Conservation (phyloP, 2,329 filamentous ascomycete species). For the Paraconiothyrium brasiliense region DNA sequence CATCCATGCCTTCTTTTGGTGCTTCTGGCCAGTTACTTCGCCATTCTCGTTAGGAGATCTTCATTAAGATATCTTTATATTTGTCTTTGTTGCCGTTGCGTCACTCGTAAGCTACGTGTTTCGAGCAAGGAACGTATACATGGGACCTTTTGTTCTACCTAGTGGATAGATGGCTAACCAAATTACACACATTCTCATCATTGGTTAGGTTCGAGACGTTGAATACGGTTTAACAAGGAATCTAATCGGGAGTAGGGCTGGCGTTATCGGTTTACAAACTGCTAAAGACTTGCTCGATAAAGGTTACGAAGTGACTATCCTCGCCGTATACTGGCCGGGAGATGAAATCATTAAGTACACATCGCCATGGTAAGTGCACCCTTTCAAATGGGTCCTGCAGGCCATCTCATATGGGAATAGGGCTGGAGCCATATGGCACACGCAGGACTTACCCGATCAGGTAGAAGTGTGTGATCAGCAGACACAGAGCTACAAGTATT, state of each 20-base stretch:
- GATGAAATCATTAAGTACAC: slow-evolving; percentile 54
- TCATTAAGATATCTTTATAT: slow-evolving; percentile 51
- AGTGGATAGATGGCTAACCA: too few species aligned
- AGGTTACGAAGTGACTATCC: slow-evolving; percentile 53
- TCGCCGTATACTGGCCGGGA: slow-evolving; percentile 56
- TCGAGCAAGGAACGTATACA: slow-evolving; percentile 44
- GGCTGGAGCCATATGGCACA: slow-evolving; percentile 61
- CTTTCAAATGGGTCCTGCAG: neutral
- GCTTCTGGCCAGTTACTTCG: slow-evolving; percentile 50
- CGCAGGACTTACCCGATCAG: slow-evolving; percentile 49
- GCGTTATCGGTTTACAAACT: slow-evolving; percentile 58
- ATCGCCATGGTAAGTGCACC: slow-evolving; percentile 52
- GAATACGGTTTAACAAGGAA: too few species aligned
- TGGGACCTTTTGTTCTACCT: slow-evolving; percentile 38
- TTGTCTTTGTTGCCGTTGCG: slow-evolving; percentile 38
- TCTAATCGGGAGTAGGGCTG: slow-evolving; percentile 46
- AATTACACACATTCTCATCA: neutral
- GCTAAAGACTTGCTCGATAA: slow-evolving; percentile 54
- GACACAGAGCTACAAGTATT: slow-evolving; percentile 54
- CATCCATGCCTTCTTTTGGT: slow-evolving; percentile 53
- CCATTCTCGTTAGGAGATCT: slow-evolving; percentile 37
- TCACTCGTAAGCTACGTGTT: slow-evolving; percentile 41
- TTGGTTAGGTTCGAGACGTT: neutral
- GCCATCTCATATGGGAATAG: slow-evolving; percentile 28
- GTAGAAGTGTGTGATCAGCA: slow-evolving; percentile 52